Evolutionary conservation across 2,329 filamentous ascomycete species (phyloP).

Genomic region (Pseudocercospora ulei): DNA sequence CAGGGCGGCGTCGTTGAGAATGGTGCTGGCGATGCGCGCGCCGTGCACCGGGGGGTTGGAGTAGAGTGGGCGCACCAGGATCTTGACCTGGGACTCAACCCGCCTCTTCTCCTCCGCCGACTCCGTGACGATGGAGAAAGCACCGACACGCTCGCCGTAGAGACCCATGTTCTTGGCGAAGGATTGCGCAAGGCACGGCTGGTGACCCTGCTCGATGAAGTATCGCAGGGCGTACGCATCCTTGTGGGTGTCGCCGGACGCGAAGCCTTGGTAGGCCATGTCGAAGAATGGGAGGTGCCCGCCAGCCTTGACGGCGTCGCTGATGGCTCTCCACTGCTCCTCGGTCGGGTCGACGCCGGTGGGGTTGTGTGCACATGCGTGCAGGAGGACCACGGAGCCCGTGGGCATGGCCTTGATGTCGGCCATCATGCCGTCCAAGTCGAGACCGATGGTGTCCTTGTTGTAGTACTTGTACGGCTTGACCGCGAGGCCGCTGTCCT

Average conservation of each 20-base stretch:
- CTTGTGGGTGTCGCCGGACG: slow-evolving; percentile 79
- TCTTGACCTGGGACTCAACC: slow-evolving; percentile 96
- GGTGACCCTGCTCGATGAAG: slow-evolving; percentile 87
- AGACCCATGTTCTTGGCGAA: slow-evolving; percentile 99
- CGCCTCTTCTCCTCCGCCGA: slow-evolving; percentile 86
- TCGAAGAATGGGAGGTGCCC: slow-evolving; percentile 95
- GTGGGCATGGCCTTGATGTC: slow-evolving; percentile 83
- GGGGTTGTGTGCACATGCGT: slow-evolving; percentile 96
- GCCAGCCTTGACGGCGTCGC: slow-evolving; percentile 71
- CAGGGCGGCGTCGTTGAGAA: slow-evolving; percentile 73
- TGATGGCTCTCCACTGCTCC: slow-evolving; percentile 89
- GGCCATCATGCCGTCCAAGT: slow-evolving; percentile 85
- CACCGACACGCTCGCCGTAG: slow-evolving; percentile 94
- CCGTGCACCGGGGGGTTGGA: slow-evolving; percentile 97
- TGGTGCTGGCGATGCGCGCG: slow-evolving; percentile 82
- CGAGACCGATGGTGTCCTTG: slow-evolving; percentile 94
- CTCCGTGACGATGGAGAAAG: slow-evolving; percentile 83
- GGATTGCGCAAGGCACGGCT: slow-evolving; percentile 77
- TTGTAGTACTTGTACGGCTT: slow-evolving; percentile 98
- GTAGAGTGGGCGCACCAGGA: slow-evolving; percentile 91
- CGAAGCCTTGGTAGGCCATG: slow-evolving; percentile 99
- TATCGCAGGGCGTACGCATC: slow-evolving; percentile 89
- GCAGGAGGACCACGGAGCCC: slow-evolving; percentile 82
- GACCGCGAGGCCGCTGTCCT: slow-evolving; percentile 79
- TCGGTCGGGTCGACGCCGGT: slow-evolving; percentile 88